Base-by-base conservation (phyloP, 108 stramenopile genomes). In the Nitzschia sp. region DNA sequence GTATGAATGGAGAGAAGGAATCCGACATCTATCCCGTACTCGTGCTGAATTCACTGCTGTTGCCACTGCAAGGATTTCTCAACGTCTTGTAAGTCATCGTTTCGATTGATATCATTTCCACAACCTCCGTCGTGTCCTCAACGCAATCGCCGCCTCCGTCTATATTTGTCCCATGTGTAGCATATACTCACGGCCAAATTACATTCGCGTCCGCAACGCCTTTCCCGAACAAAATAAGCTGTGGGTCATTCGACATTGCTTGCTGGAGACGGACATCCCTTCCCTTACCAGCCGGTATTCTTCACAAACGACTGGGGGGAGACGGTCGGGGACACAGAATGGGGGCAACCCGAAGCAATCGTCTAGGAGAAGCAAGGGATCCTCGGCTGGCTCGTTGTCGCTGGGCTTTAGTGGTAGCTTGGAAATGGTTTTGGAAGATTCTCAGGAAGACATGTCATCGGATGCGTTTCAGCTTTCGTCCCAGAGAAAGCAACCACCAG, bases 1-100 rank as follows among this genome's bases (percentile, higher is more conserved):
- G 60, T 4, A n/a, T 61, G 23, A 15, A 26, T 18, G 30, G 9
- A 15, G 21, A 4, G 3, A 8, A 5, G 2, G 64, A 64, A 19
- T 46, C 18, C 3, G 21, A 64, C 17, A 47, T 64, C 46, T 64
- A 49, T 49, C 64, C 64, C 26, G 9, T 64, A 2, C 25, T 48
- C 9, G 46, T 64, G 5, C 13, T 64, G 64, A 35, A 64, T 42
- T 18, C 64, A 29, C 8, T 42, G 11, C 42, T 78, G 6, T 38
- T 54, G 31, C 82, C 77, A 21, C 29, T 71, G 33, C 77, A 82
- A 64, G 82, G 82, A 15, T 57, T 82, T n/a, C 76, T 82, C 51
- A 82, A 78, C 32, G 59, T 75, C 15, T 26, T 73, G 21, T 42
- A 42, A 42, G 38, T 42, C n/a, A n/a, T n/a, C n/a, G n/a, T n/a